Evolutionary conservation across 192 early-diverging fungal genomes (phyloP), one percentile per base, ranked within the genome.

Genomic region (Dissophora ornata): DNA sequence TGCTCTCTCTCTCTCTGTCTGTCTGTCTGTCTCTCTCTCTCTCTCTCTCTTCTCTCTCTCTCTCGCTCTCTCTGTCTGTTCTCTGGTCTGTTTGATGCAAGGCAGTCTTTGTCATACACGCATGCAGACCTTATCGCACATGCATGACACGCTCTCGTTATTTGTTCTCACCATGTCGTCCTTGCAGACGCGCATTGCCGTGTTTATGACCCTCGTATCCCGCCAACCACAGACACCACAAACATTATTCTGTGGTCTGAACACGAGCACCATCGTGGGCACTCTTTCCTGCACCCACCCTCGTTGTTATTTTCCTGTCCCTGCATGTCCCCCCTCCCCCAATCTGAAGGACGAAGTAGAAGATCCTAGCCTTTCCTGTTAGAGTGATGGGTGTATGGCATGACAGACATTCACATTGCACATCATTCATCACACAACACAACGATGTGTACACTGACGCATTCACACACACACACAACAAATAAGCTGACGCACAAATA

Each of bases 91-190:
- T n/a, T 30, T 13, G 1, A 47, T 33, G n/a, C 58, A 47, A n/a
- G 19, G 5, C 47, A 19, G 49, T 54, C 67, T 69, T 69, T 69
- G 67, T 69, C 67, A 69, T 69, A 69, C 67, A 69, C 49, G 56
- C 57, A 69, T 58, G 29, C 18, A 54, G 7, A 38, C 36, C 36
- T 38, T 38, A 38, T 38, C 49, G 33, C 38, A 33, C 55, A 54
- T 50, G 48, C 48, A 63, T 52, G 29, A 29, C 48, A 9, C 22
- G 28, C 36, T 41, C 19, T 2, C 45, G 21, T 29, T 33, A n/a
- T 54, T 45, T 53, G 33, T 64, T 44, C 38, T 26, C 50, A 53
- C 41, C 44, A 30, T n/a, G 26, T 10, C 1, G 45, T 32, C 25
- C 44, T 33, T 45, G 9, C 30, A 32, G 44, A n/a, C 8, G 18